Percentiles rank a stretch among this genome's conserved stretches.
Conservation (phyloP, 176 grass and related monocot genomes). For the Ensete glaucum region DNA sequence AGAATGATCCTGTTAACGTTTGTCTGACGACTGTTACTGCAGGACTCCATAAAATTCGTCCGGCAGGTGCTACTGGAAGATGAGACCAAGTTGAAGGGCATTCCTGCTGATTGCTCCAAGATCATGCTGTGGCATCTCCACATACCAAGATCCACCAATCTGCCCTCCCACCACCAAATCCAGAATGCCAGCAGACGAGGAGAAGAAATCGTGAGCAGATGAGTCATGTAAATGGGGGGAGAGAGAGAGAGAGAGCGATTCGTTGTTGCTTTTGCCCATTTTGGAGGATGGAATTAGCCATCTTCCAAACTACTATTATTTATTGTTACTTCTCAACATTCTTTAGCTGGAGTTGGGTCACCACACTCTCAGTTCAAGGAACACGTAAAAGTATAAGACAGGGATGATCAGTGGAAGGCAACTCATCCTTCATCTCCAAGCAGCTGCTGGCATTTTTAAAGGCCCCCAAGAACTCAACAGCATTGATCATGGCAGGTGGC, state of each 20-base stretch:
- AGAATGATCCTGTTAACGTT: background rate
- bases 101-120: conserved; percentile 39
- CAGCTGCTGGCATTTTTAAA: background rate
- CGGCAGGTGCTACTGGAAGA: conserved; percentile 11
- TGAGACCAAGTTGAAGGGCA: conserved; percentile 16
- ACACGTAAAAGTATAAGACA: background rate
- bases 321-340: background rate
- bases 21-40: conserved; percentile 1
- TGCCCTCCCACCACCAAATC: background rate
- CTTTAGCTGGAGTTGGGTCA: background rate
- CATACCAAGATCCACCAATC: conserved; percentile 25
- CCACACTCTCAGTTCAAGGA: background rate
- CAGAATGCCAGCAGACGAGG: background rate
- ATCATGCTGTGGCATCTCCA: conserved; percentile 47
- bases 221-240: too few species aligned
- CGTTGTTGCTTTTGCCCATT: background rate
- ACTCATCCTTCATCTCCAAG: background rate
- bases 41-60: conserved; percentile 46
- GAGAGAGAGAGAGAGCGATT: background rate
- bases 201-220: background rate
- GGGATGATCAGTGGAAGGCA: background rate
- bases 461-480: background rate
- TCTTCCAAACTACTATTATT: background rate
- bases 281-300: background rate
- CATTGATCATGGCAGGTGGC: background rate